Conservation (phyloP, 306 rosid species). For the Sechiopsis laciniata region DNA sequence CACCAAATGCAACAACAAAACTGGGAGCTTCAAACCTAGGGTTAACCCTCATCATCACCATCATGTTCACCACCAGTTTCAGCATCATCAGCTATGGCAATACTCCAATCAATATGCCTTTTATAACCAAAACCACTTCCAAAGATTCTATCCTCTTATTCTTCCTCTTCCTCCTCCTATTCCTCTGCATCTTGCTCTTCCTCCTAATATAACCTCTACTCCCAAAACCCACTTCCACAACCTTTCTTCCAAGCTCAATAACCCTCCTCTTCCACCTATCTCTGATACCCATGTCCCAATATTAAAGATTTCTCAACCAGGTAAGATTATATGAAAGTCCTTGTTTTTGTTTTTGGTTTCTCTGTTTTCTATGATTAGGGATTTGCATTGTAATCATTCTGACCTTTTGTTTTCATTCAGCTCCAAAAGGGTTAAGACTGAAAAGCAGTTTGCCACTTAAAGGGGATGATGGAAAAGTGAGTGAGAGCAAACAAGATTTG, state of each 20-base stretch:
- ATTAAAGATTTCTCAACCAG: constrained; percentile 33
- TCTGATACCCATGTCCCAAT: constrained; percentile 48
- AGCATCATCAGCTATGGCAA: constrained; percentile 44
- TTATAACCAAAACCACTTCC: constrained; percentile 50
- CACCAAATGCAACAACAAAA: constrained; percentile 47
- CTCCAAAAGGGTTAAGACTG: constrained; percentile 41
- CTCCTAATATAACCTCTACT: constrained; percentile 43
- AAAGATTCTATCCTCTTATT: constrained; percentile 66
- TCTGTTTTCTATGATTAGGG: constrained; percentile 16
- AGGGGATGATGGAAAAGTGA: constrained; percentile 45
- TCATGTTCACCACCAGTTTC: constrained; percentile 28
- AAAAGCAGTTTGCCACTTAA: constrained; percentile 35
- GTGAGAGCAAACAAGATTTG: constrained; percentile 43
- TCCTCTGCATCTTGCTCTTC: constrained; percentile 64
- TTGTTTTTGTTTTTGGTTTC: constrained; percentile 2
- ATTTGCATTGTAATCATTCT: constrained; percentile 16
- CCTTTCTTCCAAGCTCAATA: constrained; percentile 60
- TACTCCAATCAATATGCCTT: constrained; percentile 50
- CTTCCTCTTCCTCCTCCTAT: constrained; percentile 80
- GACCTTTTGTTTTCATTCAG: constrained; percentile 24
- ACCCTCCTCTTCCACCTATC: constrained; percentile 42
- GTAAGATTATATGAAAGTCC: constrained; percentile 33
- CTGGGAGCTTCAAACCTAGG: constrained; percentile 32
- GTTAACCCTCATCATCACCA: constrained; percentile 28
- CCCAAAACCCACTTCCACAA: constrained; percentile 63